Conservation (phyloP, 2,329 filamentous ascomycete genomes). For the Stachybotrys chlorohalonatus region DNA sequence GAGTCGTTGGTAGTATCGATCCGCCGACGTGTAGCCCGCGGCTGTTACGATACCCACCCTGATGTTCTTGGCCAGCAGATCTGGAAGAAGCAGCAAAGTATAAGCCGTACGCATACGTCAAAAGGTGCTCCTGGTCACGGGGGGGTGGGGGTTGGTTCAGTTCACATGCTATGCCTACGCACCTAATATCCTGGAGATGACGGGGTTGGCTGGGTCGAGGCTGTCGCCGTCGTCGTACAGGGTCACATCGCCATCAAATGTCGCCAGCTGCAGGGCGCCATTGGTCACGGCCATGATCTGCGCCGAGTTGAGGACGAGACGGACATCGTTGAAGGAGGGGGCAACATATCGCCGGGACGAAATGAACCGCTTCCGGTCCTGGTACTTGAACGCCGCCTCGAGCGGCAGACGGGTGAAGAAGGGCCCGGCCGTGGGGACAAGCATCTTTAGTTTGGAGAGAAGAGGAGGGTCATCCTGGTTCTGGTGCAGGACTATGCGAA, state of each 20-base stretch:
- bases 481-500: constrained; percentile 57
- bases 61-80: constrained; percentile 67
- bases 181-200: constrained; percentile 57
- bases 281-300: constrained; percentile 87
- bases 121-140: not conserved
- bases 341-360: constrained; percentile 87
- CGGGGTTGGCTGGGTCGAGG: constrained; percentile 64
- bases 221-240: constrained; percentile 85
- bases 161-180: constrained; percentile 4
- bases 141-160: not conserved
- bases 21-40: constrained; percentile 83
- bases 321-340: constrained; percentile 94
- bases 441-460: constrained; percentile 82
- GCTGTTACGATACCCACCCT: constrained; percentile 94
- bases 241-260: constrained; percentile 96
- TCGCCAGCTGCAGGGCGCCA: constrained; percentile 72
- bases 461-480: constrained; percentile 50
- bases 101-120: not conserved
- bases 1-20: constrained; percentile 78
- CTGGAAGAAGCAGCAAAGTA: constrained; percentile 17
- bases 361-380: constrained; percentile 79
- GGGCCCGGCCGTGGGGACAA: constrained; percentile 83
- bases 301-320: constrained; percentile 86
- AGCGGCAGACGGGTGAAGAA: constrained; percentile 88
- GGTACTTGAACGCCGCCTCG: constrained; percentile 83